These are phyloP conservation scores for Solanum chiquidenum DNA, from an alignment of 257 asterid species.

Conservation along the genomic window DNA sequence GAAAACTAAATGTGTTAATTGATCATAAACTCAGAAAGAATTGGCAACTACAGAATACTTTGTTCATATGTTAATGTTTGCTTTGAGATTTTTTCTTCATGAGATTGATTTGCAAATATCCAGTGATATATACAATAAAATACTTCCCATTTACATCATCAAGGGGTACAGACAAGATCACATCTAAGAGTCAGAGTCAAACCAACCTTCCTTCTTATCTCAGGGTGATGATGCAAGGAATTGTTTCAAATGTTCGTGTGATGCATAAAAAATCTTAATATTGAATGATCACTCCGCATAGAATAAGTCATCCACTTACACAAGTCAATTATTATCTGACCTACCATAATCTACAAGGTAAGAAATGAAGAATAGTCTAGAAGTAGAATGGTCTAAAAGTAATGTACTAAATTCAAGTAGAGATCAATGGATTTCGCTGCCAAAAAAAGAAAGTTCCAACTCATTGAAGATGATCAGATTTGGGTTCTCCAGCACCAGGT, in stretches of 20 bases:
- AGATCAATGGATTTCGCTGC: neutral
- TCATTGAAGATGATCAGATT: neutral
- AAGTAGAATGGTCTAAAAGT: neutral
- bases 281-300: neutral
- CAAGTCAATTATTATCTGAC: neutral
- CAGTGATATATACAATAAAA: neutral
- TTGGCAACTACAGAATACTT: neutral
- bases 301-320: neutral
- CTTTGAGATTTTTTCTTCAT: neutral
- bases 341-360: neutral
- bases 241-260: neutral
- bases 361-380: neutral
- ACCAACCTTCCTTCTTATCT: neutral
- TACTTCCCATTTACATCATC: neutral
- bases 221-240: neutral
- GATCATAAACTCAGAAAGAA: neutral
- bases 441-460: neutral
- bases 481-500: constrained; percentile 4
- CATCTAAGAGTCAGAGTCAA: neutral
- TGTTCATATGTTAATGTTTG: neutral
- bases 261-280: neutral
- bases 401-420: neutral
- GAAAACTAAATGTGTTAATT: neutral
- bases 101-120: neutral
- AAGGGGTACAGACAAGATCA: neutral